Base-by-base conservation (phyloP, 2,329 filamentous ascomycete genomes). In the Aspergillus tubingensis region DNA sequence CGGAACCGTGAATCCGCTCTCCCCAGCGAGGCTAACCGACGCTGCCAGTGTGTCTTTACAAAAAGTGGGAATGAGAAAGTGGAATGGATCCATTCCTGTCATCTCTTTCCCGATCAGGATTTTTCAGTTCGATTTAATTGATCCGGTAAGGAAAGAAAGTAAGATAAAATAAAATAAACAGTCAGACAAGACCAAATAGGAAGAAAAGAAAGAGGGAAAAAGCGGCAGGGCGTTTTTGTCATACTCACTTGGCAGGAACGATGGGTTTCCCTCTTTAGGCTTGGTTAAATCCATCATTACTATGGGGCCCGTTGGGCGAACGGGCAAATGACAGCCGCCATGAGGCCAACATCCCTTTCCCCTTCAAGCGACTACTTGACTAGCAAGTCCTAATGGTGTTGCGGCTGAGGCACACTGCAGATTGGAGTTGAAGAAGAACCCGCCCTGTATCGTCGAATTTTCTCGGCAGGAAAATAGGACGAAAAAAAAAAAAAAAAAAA, bases 321-420 rank as follows among this genome's bases (percentile, higher is more conserved):
- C 55, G 27, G 32, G 49, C 58, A 39, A 43, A 43, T 54, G 23
- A 19, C 41, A 58, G 36, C 32, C 21, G 54, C 25, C 19, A 62
- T 30, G 41, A 39, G 54, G 19, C 44, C 54, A 59, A 56, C 60
- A 55, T 56, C 55, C 59, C 38, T 19, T 32, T 49, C 27, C 13
- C 32, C 39, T 62, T 49, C 47, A 50, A 50, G 47, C 47, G 25
- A 50, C 15, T 6, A 32, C 23, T 10, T 7, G 44, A 19, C 23
- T 8, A 27, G 54, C 57, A 43, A 43, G 57, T 36, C 32, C 32
- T 13, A 5, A 1, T 36, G 32, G 32, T 36, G 32, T 36, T 65
- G 64, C 64, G 64, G 64, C 64, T 66, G 64, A 66, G 62, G 64
- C 64, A 60, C 59, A 62, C 53, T 57, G 50, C 59, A 55, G 54